Evolutionary conservation across 768 basidiomycete species (phyloP).

Genomic region (Hypholoma fasciculare): DNA sequence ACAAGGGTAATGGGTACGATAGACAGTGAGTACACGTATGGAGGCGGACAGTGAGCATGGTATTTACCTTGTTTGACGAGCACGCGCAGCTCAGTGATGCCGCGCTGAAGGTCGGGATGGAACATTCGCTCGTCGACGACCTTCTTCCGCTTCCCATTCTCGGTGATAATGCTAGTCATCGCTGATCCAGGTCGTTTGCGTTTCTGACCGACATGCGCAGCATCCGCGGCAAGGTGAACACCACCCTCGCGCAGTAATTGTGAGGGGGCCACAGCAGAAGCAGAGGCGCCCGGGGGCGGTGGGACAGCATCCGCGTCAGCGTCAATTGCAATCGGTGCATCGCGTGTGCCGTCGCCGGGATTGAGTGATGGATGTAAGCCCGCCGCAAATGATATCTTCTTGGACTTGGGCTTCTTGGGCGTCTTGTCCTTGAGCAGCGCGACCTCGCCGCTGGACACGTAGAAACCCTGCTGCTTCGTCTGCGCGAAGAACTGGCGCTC

Average conservation of each 20-base stretch:
- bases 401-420: conserved; percentile 73
- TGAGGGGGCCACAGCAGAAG: too few relatives aligned
- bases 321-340: conserved; percentile 49
- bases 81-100: conserved; percentile 58
- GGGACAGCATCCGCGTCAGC: conserved; percentile 5
- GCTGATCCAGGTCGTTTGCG: conserved; percentile 41
- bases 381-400: conserved; percentile 40
- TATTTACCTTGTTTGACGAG: conserved; percentile 60
- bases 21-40: neutral
- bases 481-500: conserved; percentile 89
- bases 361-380: conserved; percentile 19
- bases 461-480: conserved; percentile 92
- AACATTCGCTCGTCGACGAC: conserved; percentile 69
- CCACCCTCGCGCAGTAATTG: conserved; percentile 7
- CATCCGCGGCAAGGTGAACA: conserved; percentile 32
- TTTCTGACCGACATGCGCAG: conserved; percentile 45
- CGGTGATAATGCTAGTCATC: conserved; percentile 42
- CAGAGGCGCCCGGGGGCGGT: too few relatives aligned
- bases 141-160: conserved; percentile 71
- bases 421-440: conserved; percentile 82
- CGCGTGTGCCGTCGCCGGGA: conserved; percentile 41
- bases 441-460: conserved; percentile 87
- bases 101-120: conserved; percentile 65
- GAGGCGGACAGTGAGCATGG: neutral
- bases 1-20: too few relatives aligned